Percentiles rank a stretch among this genome's conserved stretches.
Evolutionary conservation across 352 stramenopile genomes (phyloP).

Genomic region (Phytophthora tentaculata): DNA sequence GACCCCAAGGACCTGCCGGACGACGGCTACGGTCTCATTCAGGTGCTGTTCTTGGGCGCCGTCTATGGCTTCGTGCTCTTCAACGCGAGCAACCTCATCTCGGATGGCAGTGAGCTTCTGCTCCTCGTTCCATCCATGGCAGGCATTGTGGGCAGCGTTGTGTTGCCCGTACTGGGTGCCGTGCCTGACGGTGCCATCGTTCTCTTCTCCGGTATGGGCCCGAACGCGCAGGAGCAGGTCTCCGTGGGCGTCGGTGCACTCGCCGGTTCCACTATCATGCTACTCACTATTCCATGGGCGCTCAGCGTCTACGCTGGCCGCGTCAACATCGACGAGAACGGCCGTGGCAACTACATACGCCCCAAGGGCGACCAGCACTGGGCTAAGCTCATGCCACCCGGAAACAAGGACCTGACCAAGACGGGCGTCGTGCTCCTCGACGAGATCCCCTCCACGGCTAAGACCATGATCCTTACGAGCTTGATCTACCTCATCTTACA

Average conservation of each 20-base stretch:
- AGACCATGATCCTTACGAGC: conserved; percentile 93
- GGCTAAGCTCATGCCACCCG: conserved; percentile 86
- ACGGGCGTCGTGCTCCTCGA: conserved; percentile 86
- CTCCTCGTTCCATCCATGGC: conserved; percentile 95
- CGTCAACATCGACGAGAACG: conserved; percentile 93
- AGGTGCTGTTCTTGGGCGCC: conserved; percentile 95
- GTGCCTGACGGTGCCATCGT: conserved; percentile 98
- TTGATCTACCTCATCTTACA: conserved; percentile 97
- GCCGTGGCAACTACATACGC: conserved; percentile 84
- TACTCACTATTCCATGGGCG: conserved; percentile 98
- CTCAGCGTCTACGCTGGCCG: conserved; percentile 93
- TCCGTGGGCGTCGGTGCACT: conserved; percentile 97
- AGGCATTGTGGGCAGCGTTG: conserved; percentile 96
- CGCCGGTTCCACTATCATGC: conserved; percentile 98
- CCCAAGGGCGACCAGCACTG: conserved; percentile 83
- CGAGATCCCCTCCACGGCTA: conserved; percentile 89
- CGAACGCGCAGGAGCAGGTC: conserved; percentile 95
- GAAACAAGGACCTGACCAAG: conserved; percentile 63
- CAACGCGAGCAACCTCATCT: conserved; percentile 97
- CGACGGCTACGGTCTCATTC: conserved; percentile 76
- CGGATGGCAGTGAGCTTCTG: conserved; percentile 97
- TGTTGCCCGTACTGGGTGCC: conserved; percentile 96
- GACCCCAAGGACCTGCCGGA: conserved; percentile 86
- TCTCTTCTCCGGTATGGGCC: conserved; percentile 95
- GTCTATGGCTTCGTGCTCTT: conserved; percentile 98